Percentiles rank a stretch among this genome's conserved stretches.
Evolutionary conservation across 208 protist species (phyloP).

Genomic region (Tritrichomonas musculus): DNA sequence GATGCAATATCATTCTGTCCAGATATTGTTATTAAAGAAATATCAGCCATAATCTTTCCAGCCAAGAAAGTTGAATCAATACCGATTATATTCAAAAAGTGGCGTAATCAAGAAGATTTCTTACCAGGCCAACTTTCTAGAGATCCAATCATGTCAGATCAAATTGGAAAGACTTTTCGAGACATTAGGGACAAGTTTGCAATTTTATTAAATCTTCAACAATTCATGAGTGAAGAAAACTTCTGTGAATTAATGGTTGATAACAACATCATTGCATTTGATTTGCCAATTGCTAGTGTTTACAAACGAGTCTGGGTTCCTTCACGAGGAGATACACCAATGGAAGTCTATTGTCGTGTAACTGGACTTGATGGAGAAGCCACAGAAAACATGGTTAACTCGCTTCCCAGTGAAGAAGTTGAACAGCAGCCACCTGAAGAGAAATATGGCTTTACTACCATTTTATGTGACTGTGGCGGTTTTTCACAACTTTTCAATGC

Average conservation of each 20-base stretch:
- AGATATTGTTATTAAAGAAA: background rate
- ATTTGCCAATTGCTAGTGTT: slow-evolving; percentile 51
- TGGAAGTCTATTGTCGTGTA: slow-evolving; percentile 65
- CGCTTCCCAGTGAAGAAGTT: slow-evolving; percentile 44
- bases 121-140: background rate
- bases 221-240: slow-evolving; percentile 1
- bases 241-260: slow-evolving; percentile 35
- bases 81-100: background rate
- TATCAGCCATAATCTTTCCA: background rate
- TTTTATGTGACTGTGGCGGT: background rate
- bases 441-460: background rate
- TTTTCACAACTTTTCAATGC: background rate
- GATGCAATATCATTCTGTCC: background rate
- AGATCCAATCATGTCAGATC: background rate
- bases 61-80: too few species aligned
- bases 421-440: slow-evolving; percentile 42
- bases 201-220: background rate
- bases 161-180: background rate
- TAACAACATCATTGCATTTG: slow-evolving; percentile 39
- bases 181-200: slow-evolving; percentile 36
- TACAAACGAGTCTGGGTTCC: slow-evolving; percentile 68
- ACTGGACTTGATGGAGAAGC: slow-evolving; percentile 75
- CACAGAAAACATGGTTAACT: slow-evolving; percentile 67
- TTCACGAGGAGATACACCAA: slow-evolving; percentile 44
- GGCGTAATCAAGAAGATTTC: background rate